phyloP scores from a whole-genome alignment of 2,329 filamentous ascomycete species.

The Diplodia seriata region DNA sequence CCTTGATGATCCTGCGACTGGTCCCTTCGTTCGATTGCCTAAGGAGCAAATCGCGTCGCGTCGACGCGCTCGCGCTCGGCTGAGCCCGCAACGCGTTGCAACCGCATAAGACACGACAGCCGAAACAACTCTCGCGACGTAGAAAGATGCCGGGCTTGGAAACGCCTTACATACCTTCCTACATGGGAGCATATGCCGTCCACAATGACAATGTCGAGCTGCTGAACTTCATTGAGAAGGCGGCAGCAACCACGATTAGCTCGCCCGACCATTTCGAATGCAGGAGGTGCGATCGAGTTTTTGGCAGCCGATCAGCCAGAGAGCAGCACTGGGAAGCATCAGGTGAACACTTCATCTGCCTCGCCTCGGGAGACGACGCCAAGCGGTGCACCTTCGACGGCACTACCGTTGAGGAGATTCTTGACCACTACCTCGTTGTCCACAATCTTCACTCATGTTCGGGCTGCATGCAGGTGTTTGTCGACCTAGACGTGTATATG shows the following conservation, averaged over 20 bases:
- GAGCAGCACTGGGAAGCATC: conserved; percentile 18
- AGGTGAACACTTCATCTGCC: conserved; percentile 16
- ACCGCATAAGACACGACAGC: no score
- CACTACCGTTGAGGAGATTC: neutral
- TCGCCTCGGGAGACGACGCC: neutral
- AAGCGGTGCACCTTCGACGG: conserved; percentile 13
- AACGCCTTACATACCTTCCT: neutral
- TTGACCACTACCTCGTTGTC: conserved; percentile 9
- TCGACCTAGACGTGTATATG: conserved; percentile 16
- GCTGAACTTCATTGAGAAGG: neutral
- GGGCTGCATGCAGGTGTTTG: conserved; percentile 19
- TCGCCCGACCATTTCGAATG: conserved; percentile 10
- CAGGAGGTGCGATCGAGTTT: conserved; percentile 6
- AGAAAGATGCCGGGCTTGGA: neutral
- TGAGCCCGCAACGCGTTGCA: no score
- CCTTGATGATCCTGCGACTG: no score
- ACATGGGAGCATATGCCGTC: neutral
- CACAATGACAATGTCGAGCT: neutral
- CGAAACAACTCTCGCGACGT: no score
- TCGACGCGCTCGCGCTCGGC: no score
- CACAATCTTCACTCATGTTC: conserved; percentile 16
- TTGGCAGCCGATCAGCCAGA: conserved; percentile 19
- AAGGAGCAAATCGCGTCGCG: no score
- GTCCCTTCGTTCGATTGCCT: neutral
- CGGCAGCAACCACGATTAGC: neutral